Conservation (phyloP, 2,329 filamentous ascomycete genomes). For the Macrophomina phaseolina region DNA sequence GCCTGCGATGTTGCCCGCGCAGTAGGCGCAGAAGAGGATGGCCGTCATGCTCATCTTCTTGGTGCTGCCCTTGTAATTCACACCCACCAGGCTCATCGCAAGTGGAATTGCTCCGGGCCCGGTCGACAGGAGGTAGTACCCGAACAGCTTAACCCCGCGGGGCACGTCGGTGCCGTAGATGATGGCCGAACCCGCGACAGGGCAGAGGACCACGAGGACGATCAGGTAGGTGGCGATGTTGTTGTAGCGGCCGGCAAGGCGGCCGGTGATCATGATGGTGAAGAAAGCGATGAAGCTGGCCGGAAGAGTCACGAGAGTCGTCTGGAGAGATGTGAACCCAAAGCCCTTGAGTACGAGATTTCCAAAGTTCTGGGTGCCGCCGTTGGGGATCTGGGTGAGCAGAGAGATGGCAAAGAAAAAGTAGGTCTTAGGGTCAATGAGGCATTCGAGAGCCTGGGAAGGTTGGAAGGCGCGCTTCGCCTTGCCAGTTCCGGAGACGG, state of each 20-base stretch:
- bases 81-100: slow-evolving; percentile 28
- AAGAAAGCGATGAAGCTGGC: slow-evolving; percentile 32
- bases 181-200: slow-evolving; percentile 20
- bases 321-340: slow-evolving; percentile 28
- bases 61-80: slow-evolving; percentile 39
- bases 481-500: slow-evolving; percentile 52
- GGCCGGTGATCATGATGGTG: slow-evolving; percentile 26
- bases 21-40: slow-evolving; percentile 25
- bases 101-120: slow-evolving; percentile 19
- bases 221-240: slow-evolving; percentile 22
- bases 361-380: slow-evolving; percentile 31
- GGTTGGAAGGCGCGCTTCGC: slow-evolving; percentile 80
- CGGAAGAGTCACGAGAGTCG: slow-evolving; percentile 31
- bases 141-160: slow-evolving; percentile 24
- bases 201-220: slow-evolving; percentile 7
- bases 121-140: slow-evolving; percentile 26
- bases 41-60: slow-evolving; percentile 38
- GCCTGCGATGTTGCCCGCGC: slow-evolving; percentile 21
- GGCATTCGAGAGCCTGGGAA: slow-evolving; percentile 54
- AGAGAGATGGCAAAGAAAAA: slow-evolving; percentile 26
- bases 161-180: slow-evolving; percentile 19
- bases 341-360: slow-evolving; percentile 30
- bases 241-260: slow-evolving; percentile 7
- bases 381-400: slow-evolving; percentile 27
- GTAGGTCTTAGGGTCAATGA: slow-evolving; percentile 35